These are phyloP conservation scores for Pseudopediastrum boryanum DNA, from an alignment of 139 green algal species.

Conservation along the genomic window DNA sequence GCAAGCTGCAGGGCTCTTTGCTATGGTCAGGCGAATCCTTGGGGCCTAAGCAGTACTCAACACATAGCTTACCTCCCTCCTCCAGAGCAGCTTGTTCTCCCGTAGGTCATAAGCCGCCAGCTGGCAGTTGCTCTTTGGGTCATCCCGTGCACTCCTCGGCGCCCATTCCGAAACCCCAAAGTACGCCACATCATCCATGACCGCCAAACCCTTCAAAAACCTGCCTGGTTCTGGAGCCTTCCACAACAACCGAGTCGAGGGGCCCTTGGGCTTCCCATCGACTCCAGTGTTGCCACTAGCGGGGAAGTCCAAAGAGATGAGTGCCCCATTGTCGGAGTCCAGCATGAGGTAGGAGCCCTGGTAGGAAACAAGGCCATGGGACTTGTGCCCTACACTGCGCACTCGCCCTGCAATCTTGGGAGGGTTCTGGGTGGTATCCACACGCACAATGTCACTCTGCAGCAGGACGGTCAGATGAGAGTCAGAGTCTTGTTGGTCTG, in stretches of 20 bases:
- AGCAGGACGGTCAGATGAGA: too few relatives aligned
- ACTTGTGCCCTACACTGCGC: slow-evolving; percentile 55
- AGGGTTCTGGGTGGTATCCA: slow-evolving; percentile 44
- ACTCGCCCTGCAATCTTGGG: slow-evolving; percentile 21
- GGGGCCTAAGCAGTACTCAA: background rate
- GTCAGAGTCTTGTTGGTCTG: too few relatives aligned
- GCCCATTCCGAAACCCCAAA: slow-evolving; percentile 68
- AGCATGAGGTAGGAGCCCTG: slow-evolving; percentile 58
- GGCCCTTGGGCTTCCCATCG: background rate
- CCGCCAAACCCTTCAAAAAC: slow-evolving; percentile 77
- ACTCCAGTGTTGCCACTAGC: background rate
- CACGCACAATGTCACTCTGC: slow-evolving; percentile 54
- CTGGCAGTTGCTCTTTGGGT: slow-evolving; percentile 49
- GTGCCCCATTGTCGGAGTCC: slow-evolving; percentile 55
- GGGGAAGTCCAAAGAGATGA: slow-evolving; percentile 34
- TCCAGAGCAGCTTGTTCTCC: slow-evolving; percentile 59
- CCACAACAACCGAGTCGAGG: slow-evolving; percentile 8
- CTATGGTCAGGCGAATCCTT: too few relatives aligned
- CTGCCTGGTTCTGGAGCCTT: slow-evolving; percentile 18
- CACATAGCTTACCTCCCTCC: slow-evolving; percentile 41
- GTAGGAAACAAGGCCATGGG: slow-evolving; percentile 68
- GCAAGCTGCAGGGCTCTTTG: too few relatives aligned
- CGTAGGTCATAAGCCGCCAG: slow-evolving; percentile 70
- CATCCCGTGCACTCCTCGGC: background rate
- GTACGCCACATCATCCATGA: slow-evolving; percentile 80